Evolutionary conservation across 1,284 basidiomycete genomes (phyloP).

Genomic region (Cryptococcus neoformans): DNA sequence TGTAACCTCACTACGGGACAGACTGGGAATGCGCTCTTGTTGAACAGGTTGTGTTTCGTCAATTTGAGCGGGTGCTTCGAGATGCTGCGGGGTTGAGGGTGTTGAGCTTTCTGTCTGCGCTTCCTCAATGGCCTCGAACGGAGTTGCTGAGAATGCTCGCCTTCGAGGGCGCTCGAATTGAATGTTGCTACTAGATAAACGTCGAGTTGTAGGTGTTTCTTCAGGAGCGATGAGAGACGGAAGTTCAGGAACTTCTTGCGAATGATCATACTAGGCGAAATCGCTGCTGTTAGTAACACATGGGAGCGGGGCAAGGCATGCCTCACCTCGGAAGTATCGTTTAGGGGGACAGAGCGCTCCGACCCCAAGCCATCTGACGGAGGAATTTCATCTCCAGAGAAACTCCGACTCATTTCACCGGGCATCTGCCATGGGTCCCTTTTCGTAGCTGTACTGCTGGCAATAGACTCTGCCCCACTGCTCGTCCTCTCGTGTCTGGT

Average conservation of each 20-base stretch:
- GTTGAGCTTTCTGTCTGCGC: background rate
- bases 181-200: constrained; percentile 22
- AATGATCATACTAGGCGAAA: background rate
- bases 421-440: constrained; percentile 33
- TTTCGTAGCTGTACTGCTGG: constrained; percentile 18
- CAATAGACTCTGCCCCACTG: constrained; percentile 19
- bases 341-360: constrained; percentile 19
- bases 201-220: constrained; percentile 23
- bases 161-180: constrained; percentile 20
- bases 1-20: constrained; percentile 40
- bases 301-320: background rate
- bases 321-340: constrained; percentile 22
- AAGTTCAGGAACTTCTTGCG: constrained; percentile 11
- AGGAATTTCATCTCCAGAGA: constrained; percentile 29
- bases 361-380: constrained; percentile 8
- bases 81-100: background rate
- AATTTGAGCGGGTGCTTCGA: constrained; percentile 1
- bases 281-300: background rate
- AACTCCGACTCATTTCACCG: constrained; percentile 33
- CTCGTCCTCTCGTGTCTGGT: constrained; percentile 16
- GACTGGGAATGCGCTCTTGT: constrained; percentile 37
- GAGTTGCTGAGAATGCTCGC: constrained; percentile 10
- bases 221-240: constrained; percentile 7
- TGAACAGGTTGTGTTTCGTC: background rate
- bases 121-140: constrained; percentile 4